Evolutionary conservation across 371 early-diverging fungal species (phyloP), one percentile per base, ranked within the genome.

Genomic region (Basidiobolus meristosporus): DNA sequence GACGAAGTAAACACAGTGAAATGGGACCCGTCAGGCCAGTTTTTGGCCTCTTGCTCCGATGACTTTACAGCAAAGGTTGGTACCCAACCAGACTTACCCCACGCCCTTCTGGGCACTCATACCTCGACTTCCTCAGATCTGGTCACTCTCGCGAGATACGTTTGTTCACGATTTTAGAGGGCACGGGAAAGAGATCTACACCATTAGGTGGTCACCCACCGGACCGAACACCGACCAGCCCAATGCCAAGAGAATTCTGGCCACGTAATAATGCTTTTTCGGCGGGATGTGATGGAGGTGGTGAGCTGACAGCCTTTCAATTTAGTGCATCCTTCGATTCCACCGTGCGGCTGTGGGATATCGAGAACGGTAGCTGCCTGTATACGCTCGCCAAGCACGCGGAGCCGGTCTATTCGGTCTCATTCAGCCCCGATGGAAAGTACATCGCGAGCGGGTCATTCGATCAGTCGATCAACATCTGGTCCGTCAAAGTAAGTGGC

Each of bases 261-360:
- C 63, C 10, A 65, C 60, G 54, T 56, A 51, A 33, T 52, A 50
- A 6, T 10, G 15, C 19, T 34, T 6, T 21, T 23, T 11, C 26
- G 39, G 20, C 19, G 11, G 23, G 19, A 36, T 15, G 50, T 37
- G 44, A 51, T 34, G 18, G 47, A 22, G 45, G 46, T 3, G 37
- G 41, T 1, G 51, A 51, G 31, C 28, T 44, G 10, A 45, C 42
- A 2, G 42, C 44, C 2, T 42, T 51, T 7, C 49, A 52, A 78
- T 70, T 75, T 19, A 90, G 86, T 7, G 90, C 78, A 9, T 84
- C 88, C 14, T 90, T 90, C 53, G 98, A 95, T 58, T 63, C 74
- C 7, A 80, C 82, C 0, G 77, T 88, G 5, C 69, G 88, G 17
- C 48, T 98, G 10, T 98, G 96, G 96, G 89, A 91, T 59, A 77